A percentile compares a stretch with the other conserved stretches of the same genome.
phyloP scores from a whole-genome alignment of 257 asterid species.

The Solanum peruvianum region DNA sequence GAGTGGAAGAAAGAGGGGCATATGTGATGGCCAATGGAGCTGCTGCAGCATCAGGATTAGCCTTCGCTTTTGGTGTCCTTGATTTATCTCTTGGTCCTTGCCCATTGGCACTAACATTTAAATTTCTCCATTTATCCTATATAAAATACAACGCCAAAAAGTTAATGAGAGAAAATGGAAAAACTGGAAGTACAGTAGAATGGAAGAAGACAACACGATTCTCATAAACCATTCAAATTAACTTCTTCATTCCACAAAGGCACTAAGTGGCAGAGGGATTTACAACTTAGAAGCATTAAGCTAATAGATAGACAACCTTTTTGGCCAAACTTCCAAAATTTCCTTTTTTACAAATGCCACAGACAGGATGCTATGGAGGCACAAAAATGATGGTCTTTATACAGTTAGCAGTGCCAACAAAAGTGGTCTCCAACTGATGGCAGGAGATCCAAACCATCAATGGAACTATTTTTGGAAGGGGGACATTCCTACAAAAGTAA shows the following conservation, averaged over 20 bases:
- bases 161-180: neutral
- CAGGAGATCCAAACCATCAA: too few species aligned
- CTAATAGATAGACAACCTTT: neutral
- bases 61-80: slow-evolving; percentile 39
- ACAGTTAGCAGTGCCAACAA: too few species aligned
- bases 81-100: slow-evolving; percentile 55
- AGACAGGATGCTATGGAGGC: too few species aligned
- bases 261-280: neutral
- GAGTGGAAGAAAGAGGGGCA: slow-evolving; percentile 24
- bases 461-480: too few species aligned
- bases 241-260: neutral
- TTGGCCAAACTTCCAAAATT: neutral
- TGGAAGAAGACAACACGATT: neutral
- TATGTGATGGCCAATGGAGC: slow-evolving; percentile 24
- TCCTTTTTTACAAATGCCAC: neutral
- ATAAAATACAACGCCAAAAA: neutral
- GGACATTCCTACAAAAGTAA: too few species aligned
- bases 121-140: slow-evolving; percentile 92
- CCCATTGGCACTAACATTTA: slow-evolving; percentile 61
- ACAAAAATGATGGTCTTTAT: too few species aligned
- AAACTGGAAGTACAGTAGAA: neutral
- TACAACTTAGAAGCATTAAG: neutral
- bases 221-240: neutral
- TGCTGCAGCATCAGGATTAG: slow-evolving; percentile 32
- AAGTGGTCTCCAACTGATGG: too few species aligned